These are phyloP conservation scores for Eucalyptus paniculata DNA, from an alignment of 345 rosid genomes.

Conservation along the genomic window DNA sequence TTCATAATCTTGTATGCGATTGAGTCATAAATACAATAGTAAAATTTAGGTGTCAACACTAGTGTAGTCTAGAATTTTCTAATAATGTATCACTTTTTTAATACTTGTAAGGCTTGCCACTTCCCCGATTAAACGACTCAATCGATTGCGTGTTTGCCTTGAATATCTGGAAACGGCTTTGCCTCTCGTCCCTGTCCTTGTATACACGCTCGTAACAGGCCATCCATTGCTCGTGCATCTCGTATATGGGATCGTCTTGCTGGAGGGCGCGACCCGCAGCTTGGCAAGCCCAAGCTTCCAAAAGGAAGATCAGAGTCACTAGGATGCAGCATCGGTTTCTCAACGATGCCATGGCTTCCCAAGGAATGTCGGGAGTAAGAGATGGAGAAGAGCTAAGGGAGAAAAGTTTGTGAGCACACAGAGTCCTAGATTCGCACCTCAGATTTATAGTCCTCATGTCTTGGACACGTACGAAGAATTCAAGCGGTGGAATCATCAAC, in stretches of 20 bases:
- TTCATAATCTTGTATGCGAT: too few relatives aligned
- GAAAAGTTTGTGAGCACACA: neutral
- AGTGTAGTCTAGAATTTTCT: too few relatives aligned
- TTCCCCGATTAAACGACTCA: slow-evolving; percentile 4
- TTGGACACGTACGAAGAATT: neutral
- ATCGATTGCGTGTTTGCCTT: slow-evolving; percentile 1
- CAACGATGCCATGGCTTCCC: neutral
- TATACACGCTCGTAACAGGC: slow-evolving; percentile 1
- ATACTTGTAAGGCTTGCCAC: slow-evolving; percentile 14
- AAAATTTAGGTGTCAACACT: too few relatives aligned
- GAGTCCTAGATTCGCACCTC: neutral
- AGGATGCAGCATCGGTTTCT: neutral
- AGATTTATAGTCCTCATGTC: neutral
- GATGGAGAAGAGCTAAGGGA: neutral
- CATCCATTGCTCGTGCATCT: slow-evolving; percentile 26
- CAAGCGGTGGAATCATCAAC: neutral
- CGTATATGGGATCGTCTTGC: neutral
- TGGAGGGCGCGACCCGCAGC: neutral
- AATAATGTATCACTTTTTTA: too few relatives aligned
- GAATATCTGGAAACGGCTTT: slow-evolving; percentile 7
- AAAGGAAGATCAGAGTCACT: neutral
- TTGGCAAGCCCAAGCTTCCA: neutral
- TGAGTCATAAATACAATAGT: too few relatives aligned
- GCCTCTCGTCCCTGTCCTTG: neutral
- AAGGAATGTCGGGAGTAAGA: neutral